Base-by-base conservation (phyloP, 1,284 basidiomycete species). In the Leccinum fuscescens region DNA sequence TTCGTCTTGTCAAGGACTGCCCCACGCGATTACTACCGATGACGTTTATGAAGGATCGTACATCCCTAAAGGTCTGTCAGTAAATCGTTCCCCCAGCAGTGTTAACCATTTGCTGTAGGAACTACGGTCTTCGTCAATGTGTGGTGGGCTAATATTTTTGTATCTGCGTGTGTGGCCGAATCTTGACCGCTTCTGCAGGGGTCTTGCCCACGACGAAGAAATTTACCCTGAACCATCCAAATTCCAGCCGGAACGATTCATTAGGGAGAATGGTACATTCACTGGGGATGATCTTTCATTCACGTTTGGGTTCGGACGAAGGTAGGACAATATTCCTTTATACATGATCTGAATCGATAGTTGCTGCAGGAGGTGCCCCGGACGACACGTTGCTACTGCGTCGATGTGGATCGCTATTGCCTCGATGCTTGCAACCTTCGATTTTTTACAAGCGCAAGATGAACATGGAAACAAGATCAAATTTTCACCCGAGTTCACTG, bases 201-300 rank as follows among this genome's bases (percentile, higher is more conserved):
- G 77, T 22, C 74, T 84, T 49, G 69, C 78, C 59, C 78, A 81
- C 54, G 77, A 84, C 59, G 67, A 75, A 12, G 61, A 62, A 6
- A 58, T 74, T 4, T 84, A 80, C 65, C 73, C 76, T 8, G 67
- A 79, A 17, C 82, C 81, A 20, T 72, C 73, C 51, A 61, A 62
- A 3, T 84, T 83, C 65, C 65, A 72, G n/a, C 82, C 82, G 6
- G 75, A 77, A 29, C 71, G 82, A 37, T 83, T 80, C 61, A 27
- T 74, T 5, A 58, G 57, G 31, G 57, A 59, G 46, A 60, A 65
- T 58, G 64, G 61, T 29, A 59, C 62, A 14, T 53, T 59, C 20
- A 72, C 75, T 24, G 73, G 74, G 29, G 76, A 76, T 59, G 76
- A 79, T 8, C 63, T 61, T 44, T 63, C 63, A 4, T 75, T 76